phyloP scores from a whole-genome alignment of 345 rosid species.

The Aurinia saxatilis region DNA sequence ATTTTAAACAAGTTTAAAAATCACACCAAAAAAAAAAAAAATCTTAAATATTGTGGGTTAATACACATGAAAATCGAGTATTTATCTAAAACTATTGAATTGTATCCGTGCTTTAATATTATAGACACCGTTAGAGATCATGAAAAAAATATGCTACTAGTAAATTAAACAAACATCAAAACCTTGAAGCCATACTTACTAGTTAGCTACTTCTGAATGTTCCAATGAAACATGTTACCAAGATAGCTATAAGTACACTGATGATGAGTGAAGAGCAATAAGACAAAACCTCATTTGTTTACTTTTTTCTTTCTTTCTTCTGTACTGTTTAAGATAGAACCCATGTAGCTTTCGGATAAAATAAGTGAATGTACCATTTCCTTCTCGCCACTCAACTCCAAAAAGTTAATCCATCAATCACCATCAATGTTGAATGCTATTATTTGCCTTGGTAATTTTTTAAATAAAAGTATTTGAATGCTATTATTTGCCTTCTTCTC shows the following conservation, averaged over 20 bases:
- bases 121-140: too few species aligned
- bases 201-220: neutral
- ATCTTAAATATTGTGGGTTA: too few species aligned
- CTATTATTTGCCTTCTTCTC: slow-evolving; percentile 13
- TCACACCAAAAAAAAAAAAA: too few species aligned
- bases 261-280: slow-evolving; percentile 8
- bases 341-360: slow-evolving; percentile 15
- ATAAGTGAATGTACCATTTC: slow-evolving; percentile 8
- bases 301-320: neutral
- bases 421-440: slow-evolving; percentile 12
- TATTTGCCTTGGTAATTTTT: slow-evolving; percentile 3
- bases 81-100: too few species aligned
- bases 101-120: too few species aligned
- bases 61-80: too few species aligned
- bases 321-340: slow-evolving; percentile 9
- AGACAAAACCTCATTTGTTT: slow-evolving; percentile 10
- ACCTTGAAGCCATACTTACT: too few species aligned
- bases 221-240: neutral
- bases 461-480: neutral
- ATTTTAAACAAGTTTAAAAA: too few species aligned
- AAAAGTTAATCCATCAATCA: slow-evolving; percentile 18
- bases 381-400: slow-evolving; percentile 16
- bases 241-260: slow-evolving; percentile 3
- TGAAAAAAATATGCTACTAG: too few species aligned
- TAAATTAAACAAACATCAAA: neutral